Evolutionary conservation across 768 basidiomycete genomes (phyloP), one percentile per base, ranked within the genome.

Genomic region (Podaxis mareebaensis): DNA sequence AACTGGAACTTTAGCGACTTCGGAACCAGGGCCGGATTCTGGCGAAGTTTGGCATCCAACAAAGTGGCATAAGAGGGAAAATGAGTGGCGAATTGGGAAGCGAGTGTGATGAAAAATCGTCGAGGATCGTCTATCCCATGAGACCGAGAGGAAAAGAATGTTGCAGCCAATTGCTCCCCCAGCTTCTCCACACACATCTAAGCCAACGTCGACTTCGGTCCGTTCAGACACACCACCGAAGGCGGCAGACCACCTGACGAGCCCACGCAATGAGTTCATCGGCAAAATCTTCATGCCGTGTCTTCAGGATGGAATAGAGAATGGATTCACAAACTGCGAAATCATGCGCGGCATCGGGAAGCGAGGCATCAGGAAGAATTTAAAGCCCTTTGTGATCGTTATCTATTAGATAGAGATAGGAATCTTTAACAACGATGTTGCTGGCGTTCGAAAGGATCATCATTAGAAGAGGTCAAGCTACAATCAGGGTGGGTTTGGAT

Each of bases 51-150:
- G 40, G 13, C 13, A 6, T 40, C 40, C 40, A 40, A 40, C 15
- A 36, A 10, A 22, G 28, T 17, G 10, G 33, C 48, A 39, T 59
- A 59, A 13, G 30, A 20, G 11, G 5, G 36, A 13, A 52, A 15
- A 17, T 42, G 59, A 11, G 49, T 53, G 5, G 59, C 59, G 13
- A 60, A 30, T 39, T 53, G 59, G 24, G 10, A 52, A 36, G 59
- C 59, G 6, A 60, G 52, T 0, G 59, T 52, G 28, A 39, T 52
- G 51, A 60, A 60, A 8, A 60, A 53, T 22, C 20, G 49, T 4
- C 15, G 8, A 13, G 59, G 59, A 17, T 60, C 38, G 36, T 52
- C 51, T 13, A 24, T 40, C 24, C n/a, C 7, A 10, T 26, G 15
- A 7, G 15, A 1, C 13, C 38, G 49, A 12, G 59, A 53, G 49